Base-by-base conservation (phyloP, 177 flowering plant species). In the Telopea speciosissima region DNA sequence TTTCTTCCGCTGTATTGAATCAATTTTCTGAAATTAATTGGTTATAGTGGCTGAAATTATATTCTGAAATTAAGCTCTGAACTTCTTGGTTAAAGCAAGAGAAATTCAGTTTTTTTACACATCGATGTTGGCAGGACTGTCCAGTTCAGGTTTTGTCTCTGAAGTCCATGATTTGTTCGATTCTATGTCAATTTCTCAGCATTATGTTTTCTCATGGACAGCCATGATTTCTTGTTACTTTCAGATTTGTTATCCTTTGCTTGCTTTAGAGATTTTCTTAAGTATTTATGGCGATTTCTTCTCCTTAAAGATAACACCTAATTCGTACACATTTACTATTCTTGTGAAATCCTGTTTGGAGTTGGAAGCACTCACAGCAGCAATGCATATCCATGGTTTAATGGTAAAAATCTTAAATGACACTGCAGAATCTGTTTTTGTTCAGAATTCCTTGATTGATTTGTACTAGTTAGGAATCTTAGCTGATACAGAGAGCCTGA, bases 141-240 rank as follows among this genome's bases (percentile, higher is more conserved):
- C 79, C 13, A 70, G 70, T 52, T 70, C 6, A 9, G 78, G 81
- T 54, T 71, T 67, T 63, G 77, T 78, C 23, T 45, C 65, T 3
- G 75, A 75, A 68, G 81, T 79, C 0, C 68, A 75, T 11, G 52
- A 49, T 36, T 21, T 78, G 24, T 80, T 80, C 31, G 70, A 77
- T 60, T 72, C 79, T 1, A 52, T 78, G 9, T 69, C 73, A 23
- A n/a, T 56, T 72, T 10, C 44, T n/a, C 56, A 64, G 23, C 76
- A 71, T 13, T 75, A 78, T 71, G 83, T 78, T 17, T 14, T 78
- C 21, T 75, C 65, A 19, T 80, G 80, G 82, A 74, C 80, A 2
- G 80, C 82, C 42, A 80, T 80, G 83, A 75, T 80, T 54, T 72
- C 78, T 13, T 71, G 79, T 70, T 78, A 77, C 25, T 44, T 67